Evolutionary conservation across 169 alveolate species (phyloP).

Genomic region (Cryptosporidium ubiquitum): DNA sequence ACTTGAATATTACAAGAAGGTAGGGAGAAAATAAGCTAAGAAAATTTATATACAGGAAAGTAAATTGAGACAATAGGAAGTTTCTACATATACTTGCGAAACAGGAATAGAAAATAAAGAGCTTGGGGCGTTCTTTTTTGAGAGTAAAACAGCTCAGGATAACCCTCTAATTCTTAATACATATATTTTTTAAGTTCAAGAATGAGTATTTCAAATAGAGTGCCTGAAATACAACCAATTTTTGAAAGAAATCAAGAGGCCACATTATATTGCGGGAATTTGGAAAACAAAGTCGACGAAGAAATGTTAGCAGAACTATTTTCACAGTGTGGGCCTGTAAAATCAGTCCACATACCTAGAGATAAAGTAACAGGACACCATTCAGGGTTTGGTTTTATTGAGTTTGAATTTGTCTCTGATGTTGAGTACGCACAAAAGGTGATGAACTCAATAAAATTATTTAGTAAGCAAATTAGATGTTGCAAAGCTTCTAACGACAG

Average conservation of each 20-base stretch:
- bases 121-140: no score
- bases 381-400: slow-evolving; percentile 97
- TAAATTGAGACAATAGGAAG: neutral
- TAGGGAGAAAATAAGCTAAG: neutral
- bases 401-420: slow-evolving; percentile 95
- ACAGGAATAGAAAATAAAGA: neutral
- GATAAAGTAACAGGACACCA: slow-evolving; percentile 88
- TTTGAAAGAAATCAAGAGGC: slow-evolving; percentile 93
- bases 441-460: slow-evolving; percentile 96
- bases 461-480: slow-evolving; percentile 95
- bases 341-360: slow-evolving; percentile 96
- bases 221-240: slow-evolving; percentile 85
- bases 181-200: neutral
- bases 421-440: slow-evolving; percentile 98
- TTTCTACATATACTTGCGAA: neutral
- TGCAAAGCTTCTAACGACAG: slow-evolving; percentile 98
- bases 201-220: neutral
- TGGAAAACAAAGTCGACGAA: slow-evolving; percentile 96
- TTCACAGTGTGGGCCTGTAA: slow-evolving; percentile 96
- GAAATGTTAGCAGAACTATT: slow-evolving; percentile 97
- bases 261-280: slow-evolving; percentile 91
- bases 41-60: neutral
- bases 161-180: no score
- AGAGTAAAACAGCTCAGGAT: neutral
- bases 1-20: neutral